Percentiles rank a stretch among this genome's conserved stretches.
Conservation (phyloP, 345 rosid genomes). For the Bruguiera parviflora region DNA sequence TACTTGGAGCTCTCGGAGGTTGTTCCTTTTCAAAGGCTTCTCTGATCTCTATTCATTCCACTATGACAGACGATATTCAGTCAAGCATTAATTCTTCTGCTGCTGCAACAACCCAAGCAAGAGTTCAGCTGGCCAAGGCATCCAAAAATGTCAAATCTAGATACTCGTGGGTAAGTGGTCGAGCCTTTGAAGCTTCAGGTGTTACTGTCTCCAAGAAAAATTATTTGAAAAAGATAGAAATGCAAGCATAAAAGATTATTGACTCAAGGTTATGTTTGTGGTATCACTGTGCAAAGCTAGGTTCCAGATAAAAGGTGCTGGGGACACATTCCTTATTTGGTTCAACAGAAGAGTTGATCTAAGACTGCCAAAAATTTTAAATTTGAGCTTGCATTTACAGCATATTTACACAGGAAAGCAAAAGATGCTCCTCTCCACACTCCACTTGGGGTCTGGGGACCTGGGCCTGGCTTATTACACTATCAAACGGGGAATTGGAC, state of each 20-base stretch:
- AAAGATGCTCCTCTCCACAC: too few species aligned
- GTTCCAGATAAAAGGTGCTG: too few species aligned
- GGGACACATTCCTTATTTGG: too few species aligned
- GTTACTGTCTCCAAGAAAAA: background rate
- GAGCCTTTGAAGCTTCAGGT: background rate
- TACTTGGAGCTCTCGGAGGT: conserved; percentile 4
- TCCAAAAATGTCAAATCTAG: conserved; percentile 54
- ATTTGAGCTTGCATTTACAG: too few species aligned
- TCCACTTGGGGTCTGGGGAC: too few species aligned
- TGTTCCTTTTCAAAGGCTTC: background rate
- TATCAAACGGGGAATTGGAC: too few species aligned
- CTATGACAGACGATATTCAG: conserved; percentile 49
- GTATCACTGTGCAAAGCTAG: too few species aligned
- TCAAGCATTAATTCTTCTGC: conserved; percentile 54
- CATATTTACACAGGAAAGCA: too few species aligned
- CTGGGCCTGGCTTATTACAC: too few species aligned
- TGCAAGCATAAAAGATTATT: background rate
- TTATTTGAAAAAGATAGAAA: background rate
- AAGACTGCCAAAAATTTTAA: too few species aligned
- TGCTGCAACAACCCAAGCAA: conserved; percentile 45
- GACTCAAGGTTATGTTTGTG: background rate
- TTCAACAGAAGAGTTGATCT: too few species aligned
- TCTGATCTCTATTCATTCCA: conserved; percentile 7
- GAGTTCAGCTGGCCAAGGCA: conserved; percentile 50
- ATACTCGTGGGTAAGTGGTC: conserved; percentile 51